Conservation (phyloP, 495 filamentous ascomycete genomes). For the Xylaria venustula region DNA sequence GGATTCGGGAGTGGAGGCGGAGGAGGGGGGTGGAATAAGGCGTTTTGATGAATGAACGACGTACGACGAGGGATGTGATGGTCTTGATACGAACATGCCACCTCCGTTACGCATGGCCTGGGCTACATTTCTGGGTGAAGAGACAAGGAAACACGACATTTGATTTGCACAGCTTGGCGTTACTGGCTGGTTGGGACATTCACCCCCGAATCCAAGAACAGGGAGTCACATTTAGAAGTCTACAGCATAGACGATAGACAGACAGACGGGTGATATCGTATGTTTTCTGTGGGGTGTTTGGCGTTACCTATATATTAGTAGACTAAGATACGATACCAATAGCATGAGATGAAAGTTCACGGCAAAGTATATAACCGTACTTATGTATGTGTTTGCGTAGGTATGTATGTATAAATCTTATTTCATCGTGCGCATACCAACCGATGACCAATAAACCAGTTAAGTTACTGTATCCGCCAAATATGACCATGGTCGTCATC, state of each 20-base stretch:
- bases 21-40: conserved; percentile 50
- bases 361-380: background rate
- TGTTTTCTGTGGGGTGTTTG: background rate
- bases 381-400: background rate
- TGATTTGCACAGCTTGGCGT: conserved; percentile 1
- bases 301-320: background rate
- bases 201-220: background rate
- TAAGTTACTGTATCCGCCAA: background rate
- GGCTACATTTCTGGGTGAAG: no score
- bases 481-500: background rate
- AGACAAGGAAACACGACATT: background rate
- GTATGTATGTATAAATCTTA: no score
- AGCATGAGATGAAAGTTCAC: background rate
- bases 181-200: background rate
- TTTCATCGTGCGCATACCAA: no score
- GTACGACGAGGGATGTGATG: no score
- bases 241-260: background rate
- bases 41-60: background rate
- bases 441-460: background rate
- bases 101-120: no score
- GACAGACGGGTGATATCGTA: background rate
- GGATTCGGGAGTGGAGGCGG: conserved; percentile 79
- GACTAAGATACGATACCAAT: background rate
- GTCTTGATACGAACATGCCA: no score
- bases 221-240: background rate